Evolutionary conservation across 192 early-diverging fungal species (phyloP).

Genomic region (Chytriomyces hyalinus): DNA sequence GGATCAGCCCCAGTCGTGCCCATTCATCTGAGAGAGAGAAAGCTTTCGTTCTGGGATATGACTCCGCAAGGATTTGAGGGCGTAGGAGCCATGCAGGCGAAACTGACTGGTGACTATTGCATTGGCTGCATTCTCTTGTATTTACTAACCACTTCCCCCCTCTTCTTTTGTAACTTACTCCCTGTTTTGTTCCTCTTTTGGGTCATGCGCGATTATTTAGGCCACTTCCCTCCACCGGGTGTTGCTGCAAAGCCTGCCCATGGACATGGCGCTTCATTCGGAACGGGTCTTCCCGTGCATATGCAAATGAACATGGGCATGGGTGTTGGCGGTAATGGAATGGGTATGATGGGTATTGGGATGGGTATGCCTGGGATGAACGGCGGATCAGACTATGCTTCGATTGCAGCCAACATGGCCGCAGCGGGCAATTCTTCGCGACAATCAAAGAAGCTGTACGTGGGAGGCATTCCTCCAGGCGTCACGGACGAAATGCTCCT

Average conservation of each 20-base stretch:
- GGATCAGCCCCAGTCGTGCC: constrained; percentile 55
- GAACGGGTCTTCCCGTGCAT: constrained; percentile 13
- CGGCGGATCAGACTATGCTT: constrained; percentile 48
- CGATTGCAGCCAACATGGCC: constrained; percentile 56
- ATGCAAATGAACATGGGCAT: neutral
- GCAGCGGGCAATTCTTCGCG: constrained; percentile 63
- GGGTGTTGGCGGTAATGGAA: neutral
- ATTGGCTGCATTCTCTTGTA: constrained; percentile 12
- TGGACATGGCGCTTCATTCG: constrained; percentile 34
- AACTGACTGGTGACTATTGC: constrained; percentile 72
- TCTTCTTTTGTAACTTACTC: too few species aligned
- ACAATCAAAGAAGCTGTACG: constrained; percentile 87
- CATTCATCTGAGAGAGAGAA: constrained; percentile 75
- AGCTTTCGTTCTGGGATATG: constrained; percentile 91
- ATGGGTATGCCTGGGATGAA: neutral
- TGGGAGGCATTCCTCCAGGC: constrained; percentile 82
- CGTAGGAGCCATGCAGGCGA: constrained; percentile 84
- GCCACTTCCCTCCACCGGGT: constrained; percentile 79
- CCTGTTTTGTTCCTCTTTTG: too few species aligned
- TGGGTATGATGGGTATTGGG: neutral
- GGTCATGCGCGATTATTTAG: constrained; percentile 37
- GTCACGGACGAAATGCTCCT: constrained; percentile 73
- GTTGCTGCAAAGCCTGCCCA: constrained; percentile 38
- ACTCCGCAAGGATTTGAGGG: constrained; percentile 88
- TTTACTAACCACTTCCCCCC: too few species aligned